These are phyloP conservation scores for Dothiorella sarmentorum DNA, from an alignment of 2,329 filamentous ascomycete species.

Conservation along the genomic window DNA sequence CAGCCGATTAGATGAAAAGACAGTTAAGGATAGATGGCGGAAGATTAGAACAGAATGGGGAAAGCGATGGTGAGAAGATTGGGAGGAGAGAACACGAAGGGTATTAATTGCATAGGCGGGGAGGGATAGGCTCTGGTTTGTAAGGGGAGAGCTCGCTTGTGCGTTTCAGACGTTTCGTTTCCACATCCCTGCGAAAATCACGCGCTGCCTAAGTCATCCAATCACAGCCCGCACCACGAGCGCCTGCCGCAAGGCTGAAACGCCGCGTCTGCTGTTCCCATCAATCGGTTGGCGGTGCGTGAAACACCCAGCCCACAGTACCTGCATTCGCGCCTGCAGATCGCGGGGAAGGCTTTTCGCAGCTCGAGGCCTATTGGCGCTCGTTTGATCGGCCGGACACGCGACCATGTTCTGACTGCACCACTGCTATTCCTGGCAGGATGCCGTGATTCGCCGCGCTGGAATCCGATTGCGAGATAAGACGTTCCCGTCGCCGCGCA, in stretches of 20 bases:
- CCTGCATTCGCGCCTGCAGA: neutral
- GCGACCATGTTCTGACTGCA: neutral
- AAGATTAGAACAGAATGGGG: neutral
- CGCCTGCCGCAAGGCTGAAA: slow-evolving; percentile 5
- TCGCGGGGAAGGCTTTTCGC: neutral
- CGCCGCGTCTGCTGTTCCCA: neutral
- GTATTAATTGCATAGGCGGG: neutral
- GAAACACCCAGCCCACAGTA: neutral
- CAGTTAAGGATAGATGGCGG: neutral
- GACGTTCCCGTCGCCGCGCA: too few species aligned
- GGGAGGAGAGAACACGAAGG: neutral
- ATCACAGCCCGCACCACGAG: neutral
- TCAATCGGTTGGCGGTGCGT: neutral
- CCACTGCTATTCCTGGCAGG: slow-evolving; percentile 4
- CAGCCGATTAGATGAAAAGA: neutral
- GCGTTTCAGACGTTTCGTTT: slow-evolving; percentile 15
- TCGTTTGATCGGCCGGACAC: slow-evolving; percentile 7
- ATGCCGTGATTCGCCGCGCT: neutral
- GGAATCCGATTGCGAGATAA: neutral
- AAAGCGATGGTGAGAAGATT: neutral
- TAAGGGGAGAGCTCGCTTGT: neutral
- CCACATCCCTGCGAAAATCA: slow-evolving; percentile 11
- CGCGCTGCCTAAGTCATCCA: neutral
- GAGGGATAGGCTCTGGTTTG: neutral
- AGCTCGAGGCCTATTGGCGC: neutral